Evolutionary conservation across 2,329 filamentous ascomycete species (phyloP), one percentile per base, ranked within the genome.

Genomic region (Fusarium sp.): DNA sequence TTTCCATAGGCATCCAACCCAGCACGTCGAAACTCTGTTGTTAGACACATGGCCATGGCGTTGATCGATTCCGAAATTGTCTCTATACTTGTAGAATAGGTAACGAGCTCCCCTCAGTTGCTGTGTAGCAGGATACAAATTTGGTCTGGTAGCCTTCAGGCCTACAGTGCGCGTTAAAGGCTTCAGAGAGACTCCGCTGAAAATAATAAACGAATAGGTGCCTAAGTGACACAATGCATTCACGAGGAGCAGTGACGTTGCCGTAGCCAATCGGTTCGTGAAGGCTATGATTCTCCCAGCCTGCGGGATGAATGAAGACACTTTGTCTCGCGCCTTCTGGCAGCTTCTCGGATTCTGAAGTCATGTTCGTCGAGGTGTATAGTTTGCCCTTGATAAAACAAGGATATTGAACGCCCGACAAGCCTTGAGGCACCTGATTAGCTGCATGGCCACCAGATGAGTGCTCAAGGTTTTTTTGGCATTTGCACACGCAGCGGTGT

Each of bases 221-320:
- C 4, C 21, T n/a, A 15, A 39, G 38, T 39, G 38, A 39, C 38
- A 39, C 7, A 9, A 39, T 4, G 21, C 38, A 39, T n/a, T n/a
- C 4, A 3, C 2, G 38, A 39, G 21, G 38, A n/a, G 21, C 38
- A n/a, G 38, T 39, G 0, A n/a, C 7, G 1, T n/a, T 14, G 12
- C 4, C 7, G 38, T 14, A 39, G 4, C 1, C 12, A n/a, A 39
- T 2, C 12, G 38, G 11, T n/a, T 39, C 7, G 12, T 39, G 21
- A 39, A 39, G 7, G 12, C 21, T 39, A 39, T 38, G 19, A 7
- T 38, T 38, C 37, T 38, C 37, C 37, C 37, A 38, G 37, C 37
- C 37, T 38, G 21, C 37, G 10, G 37, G 37, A 4, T 38, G 19
- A 21, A 38, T 38, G 37, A 38, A 38, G 19, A 38, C 37, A 21